Conservation (phyloP, 345 rosid species). For the Populus alba region DNA sequence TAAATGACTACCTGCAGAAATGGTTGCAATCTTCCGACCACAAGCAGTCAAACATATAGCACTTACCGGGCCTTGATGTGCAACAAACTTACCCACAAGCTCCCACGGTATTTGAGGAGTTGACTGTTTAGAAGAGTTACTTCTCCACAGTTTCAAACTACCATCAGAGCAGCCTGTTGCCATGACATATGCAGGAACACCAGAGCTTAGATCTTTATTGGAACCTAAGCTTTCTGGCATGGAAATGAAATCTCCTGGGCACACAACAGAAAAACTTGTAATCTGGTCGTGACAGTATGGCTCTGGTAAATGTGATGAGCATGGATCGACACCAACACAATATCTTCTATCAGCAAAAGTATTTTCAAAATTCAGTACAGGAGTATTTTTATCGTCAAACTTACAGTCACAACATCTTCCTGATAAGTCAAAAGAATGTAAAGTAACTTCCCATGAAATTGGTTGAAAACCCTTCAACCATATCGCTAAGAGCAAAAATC, state of each 20-base stretch:
- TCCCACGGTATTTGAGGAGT: slow-evolving; percentile 48
- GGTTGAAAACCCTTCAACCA: slow-evolving; percentile 67
- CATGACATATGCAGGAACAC: slow-evolving; percentile 57
- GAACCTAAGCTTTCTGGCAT: slow-evolving; percentile 28
- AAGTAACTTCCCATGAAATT: slow-evolving; percentile 63
- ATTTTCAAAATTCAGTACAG: slow-evolving; percentile 44
- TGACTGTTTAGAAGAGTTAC: slow-evolving; percentile 38
- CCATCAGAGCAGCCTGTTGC: slow-evolving; percentile 86
- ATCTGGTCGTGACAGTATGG: slow-evolving; percentile 48
- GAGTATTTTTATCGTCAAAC: slow-evolving; percentile 38
- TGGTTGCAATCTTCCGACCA: slow-evolving; percentile 71
- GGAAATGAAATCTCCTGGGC: slow-evolving; percentile 41
- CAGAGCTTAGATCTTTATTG: slow-evolving; percentile 26
- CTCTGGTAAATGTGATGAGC: slow-evolving; percentile 65
- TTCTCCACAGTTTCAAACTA: slow-evolving; percentile 76
- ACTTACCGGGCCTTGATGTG: slow-evolving; percentile 54
- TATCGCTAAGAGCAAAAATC: slow-evolving; percentile 64
- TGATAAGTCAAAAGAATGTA: slow-evolving; percentile 47
- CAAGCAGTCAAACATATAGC: slow-evolving; percentile 53
- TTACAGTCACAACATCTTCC: slow-evolving; percentile 45
- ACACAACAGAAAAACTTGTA: slow-evolving; percentile 64
- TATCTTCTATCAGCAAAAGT: slow-evolving; percentile 46
- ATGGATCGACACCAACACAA: slow-evolving; percentile 48
- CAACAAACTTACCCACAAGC: slow-evolving; percentile 66
- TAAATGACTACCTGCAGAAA: slow-evolving; percentile 38